Evolutionary conservation across 495 filamentous ascomycete species (phyloP).

Genomic region (Evansstolkia leycettana): DNA sequence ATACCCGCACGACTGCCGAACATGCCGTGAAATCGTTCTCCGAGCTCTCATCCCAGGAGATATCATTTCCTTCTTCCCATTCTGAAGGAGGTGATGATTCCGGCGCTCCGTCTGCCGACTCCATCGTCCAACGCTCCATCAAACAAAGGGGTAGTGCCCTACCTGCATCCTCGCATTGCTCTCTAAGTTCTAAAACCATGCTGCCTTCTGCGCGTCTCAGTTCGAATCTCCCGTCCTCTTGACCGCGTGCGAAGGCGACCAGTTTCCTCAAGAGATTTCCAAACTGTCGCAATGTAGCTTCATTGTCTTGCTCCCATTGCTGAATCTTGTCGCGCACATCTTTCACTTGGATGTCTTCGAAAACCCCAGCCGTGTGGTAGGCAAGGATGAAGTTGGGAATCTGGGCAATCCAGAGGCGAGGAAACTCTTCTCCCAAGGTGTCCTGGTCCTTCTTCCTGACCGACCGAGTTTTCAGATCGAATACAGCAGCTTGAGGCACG

Average conservation of each 20-base stretch:
- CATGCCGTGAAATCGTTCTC: conserved; percentile 29
- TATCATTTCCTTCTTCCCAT: conserved; percentile 5
- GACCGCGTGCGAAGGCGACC: conserved; percentile 22
- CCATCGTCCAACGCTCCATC: conserved; percentile 9
- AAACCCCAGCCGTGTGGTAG: conserved; percentile 41
- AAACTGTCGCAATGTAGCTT: conserved; percentile 22
- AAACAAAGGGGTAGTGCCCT: conserved; percentile 14
- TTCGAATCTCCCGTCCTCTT: conserved; percentile 27
- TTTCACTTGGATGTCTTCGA: conserved; percentile 37
- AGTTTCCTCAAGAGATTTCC: conserved; percentile 33
- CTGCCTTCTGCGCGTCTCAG: conserved; percentile 18
- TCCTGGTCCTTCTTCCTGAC: conserved; percentile 19
- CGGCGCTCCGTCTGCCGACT: background rate
- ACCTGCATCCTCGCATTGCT: conserved; percentile 14
- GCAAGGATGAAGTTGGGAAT: conserved; percentile 51
- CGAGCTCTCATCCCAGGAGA: conserved; percentile 15
- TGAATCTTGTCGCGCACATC: conserved; percentile 31
- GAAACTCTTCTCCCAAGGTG: conserved; percentile 32
- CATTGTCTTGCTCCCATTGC: conserved; percentile 41
- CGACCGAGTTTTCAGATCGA: conserved; percentile 57
- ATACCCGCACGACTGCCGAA: conserved; percentile 25
- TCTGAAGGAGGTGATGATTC: background rate
- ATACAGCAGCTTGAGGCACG: conserved; percentile 35
- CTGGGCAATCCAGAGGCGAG: conserved; percentile 48
- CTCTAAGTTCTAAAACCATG: conserved; percentile 30